Conservation (phyloP, 2,329 filamentous ascomycete genomes). For the Stagonosporopsis chrysanthemi region DNA sequence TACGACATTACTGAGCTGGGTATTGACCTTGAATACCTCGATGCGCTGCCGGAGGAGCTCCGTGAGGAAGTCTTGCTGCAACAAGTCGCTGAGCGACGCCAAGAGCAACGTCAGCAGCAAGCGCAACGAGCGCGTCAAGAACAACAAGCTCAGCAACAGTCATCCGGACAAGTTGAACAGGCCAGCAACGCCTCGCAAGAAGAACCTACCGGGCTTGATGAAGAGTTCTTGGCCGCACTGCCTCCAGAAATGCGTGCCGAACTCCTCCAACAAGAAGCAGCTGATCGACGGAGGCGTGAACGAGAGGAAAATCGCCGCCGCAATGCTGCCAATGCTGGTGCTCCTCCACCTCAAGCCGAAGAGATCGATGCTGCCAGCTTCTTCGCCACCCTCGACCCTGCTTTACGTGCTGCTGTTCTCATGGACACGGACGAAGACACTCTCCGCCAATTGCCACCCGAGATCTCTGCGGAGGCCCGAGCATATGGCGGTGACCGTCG, state of each 20-base stretch:
- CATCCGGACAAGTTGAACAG: slow-evolving; percentile 20
- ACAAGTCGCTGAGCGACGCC: slow-evolving; percentile 80
- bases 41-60: slow-evolving; percentile 96
- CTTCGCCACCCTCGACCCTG: slow-evolving; percentile 85
- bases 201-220: slow-evolving; percentile 83
- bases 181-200: slow-evolving; percentile 59
- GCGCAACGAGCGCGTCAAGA: slow-evolving; percentile 34
- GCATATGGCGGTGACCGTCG: slow-evolving; percentile 66
- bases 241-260: slow-evolving; percentile 90
- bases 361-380: slow-evolving; percentile 96
- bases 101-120: slow-evolving; percentile 55
- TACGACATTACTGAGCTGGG: slow-evolving; percentile 93
- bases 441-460: slow-evolving; percentile 81
- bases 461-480: slow-evolving; percentile 86
- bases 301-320: slow-evolving; percentile 81
- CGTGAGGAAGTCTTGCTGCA: slow-evolving; percentile 95
- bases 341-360: slow-evolving; percentile 55
- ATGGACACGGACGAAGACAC: slow-evolving; percentile 92
- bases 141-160: slow-evolving; percentile 21
- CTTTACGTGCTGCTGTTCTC: slow-evolving; percentile 83
- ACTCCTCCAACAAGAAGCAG: slow-evolving; percentile 87
- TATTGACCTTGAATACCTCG: slow-evolving; percentile 92
- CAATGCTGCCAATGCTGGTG: slow-evolving; percentile 59
- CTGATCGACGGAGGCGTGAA: slow-evolving; percentile 86
- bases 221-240: slow-evolving; percentile 91